A percentile compares a stretch with the other conserved stretches of the same genome.
phyloP scores from a whole-genome alignment of 768 basidiomycete genomes.

The Phlebiopsis flavidoalba region DNA sequence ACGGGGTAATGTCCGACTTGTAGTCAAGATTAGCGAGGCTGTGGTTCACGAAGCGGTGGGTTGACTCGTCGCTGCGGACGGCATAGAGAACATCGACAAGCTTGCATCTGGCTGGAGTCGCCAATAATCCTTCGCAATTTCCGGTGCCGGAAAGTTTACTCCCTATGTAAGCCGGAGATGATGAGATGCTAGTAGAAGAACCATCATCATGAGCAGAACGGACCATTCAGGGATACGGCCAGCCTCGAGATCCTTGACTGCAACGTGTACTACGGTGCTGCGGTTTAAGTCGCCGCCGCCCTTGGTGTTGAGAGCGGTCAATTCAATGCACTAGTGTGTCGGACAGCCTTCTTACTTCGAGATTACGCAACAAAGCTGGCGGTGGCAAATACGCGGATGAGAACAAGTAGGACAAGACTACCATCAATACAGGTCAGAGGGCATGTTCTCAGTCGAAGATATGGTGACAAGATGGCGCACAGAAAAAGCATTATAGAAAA shows the following conservation, averaged over 20 bases:
- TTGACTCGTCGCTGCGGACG: constrained; percentile 89
- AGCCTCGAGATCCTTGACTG: constrained; percentile 76
- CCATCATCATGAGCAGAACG: constrained; percentile 11
- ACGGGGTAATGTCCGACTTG: constrained; percentile 80
- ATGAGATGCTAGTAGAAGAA: neutral
- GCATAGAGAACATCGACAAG: constrained; percentile 88
- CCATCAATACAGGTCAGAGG: neutral
- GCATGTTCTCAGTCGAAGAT: neutral
- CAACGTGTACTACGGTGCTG: constrained; percentile 58
- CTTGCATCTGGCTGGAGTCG: constrained; percentile 61
- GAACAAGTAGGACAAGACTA: constrained; percentile 74
- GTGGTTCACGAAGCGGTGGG: constrained; percentile 95
- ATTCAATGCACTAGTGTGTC: constrained; percentile 72
- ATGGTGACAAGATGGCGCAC: constrained; percentile 34
- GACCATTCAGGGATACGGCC: constrained; percentile 81
- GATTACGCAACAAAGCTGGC: constrained; percentile 86
- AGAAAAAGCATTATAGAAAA: constrained; percentile 87
- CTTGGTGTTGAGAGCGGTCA: neutral
- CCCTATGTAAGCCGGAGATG: constrained; percentile 36
- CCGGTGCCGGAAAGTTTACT: constrained; percentile 68
- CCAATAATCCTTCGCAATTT: constrained; percentile 96
- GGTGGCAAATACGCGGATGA: constrained; percentile 76
- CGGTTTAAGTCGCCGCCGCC: constrained; percentile 3
- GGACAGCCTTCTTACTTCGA: constrained; percentile 98
- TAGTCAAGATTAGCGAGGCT: constrained; percentile 83